These are phyloP conservation scores for Candida argentea DNA, from an alignment of 805 yeast genomes.

Conservation along the genomic window DNA sequence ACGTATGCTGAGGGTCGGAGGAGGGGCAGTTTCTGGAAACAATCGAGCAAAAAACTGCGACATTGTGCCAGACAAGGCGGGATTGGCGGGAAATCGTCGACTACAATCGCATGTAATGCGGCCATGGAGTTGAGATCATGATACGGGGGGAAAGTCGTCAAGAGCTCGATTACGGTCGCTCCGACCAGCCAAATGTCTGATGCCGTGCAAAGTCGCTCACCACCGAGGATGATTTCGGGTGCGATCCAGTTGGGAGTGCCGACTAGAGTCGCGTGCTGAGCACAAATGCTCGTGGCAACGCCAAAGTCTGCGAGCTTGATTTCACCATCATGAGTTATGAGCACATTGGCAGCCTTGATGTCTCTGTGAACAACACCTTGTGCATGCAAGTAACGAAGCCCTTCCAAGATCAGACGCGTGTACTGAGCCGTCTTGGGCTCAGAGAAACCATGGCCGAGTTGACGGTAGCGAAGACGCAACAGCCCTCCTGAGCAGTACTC, in stretches of 20 bases:
- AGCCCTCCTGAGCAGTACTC: constrained; percentile 62
- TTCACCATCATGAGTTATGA: constrained; percentile 52
- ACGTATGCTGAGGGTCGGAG: constrained; percentile 46
- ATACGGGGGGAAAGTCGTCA: constrained; percentile 84
- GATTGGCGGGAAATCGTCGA: constrained; percentile 60
- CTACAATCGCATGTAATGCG: constrained; percentile 75
- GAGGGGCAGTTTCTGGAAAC: constrained; percentile 63
- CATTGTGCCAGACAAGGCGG: constrained; percentile 41
- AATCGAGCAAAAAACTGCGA: constrained; percentile 51
- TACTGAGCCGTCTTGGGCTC: constrained; percentile 42
- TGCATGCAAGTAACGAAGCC: constrained; percentile 55
- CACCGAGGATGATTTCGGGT: constrained; percentile 78
- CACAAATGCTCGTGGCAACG: constrained; percentile 60
- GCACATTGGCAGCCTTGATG: constrained; percentile 85
- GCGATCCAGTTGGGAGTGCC: constrained; percentile 99
- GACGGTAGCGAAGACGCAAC: constrained; percentile 40
- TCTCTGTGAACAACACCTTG: constrained; percentile 79
- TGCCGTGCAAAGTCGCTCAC: constrained; percentile 75
- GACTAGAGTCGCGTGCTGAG: constrained; percentile 35
- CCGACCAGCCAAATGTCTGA: constrained; percentile 94
- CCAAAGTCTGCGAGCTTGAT: constrained; percentile 94
- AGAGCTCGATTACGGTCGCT: constrained; percentile 82
- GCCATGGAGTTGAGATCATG: constrained; percentile 67
- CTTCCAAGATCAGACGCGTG: constrained; percentile 46
- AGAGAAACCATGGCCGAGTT: constrained; percentile 40